A percentile compares a stretch with the other conserved stretches of the same genome.
Conservation (phyloP, 768 basidiomycete species). For the Boletales sp. region DNA sequence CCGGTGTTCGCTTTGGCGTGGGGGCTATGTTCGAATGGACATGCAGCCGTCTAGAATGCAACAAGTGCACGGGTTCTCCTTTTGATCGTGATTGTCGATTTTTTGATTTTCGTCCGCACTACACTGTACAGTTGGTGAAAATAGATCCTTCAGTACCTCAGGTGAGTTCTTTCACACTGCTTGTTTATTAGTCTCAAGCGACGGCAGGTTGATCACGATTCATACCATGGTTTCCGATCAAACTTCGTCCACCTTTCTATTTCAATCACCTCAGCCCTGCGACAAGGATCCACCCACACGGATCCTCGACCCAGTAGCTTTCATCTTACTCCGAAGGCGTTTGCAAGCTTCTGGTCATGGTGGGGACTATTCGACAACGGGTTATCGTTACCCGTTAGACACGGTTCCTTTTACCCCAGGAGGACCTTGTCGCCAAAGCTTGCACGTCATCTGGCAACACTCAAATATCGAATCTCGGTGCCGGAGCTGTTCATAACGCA, state of each 20-base stretch:
- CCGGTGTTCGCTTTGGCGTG: constrained; percentile 85
- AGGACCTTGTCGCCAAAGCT: constrained; percentile 81
- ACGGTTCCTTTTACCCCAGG: constrained; percentile 77
- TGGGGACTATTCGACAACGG: constrained; percentile 80
- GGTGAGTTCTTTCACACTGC: constrained; percentile 32
- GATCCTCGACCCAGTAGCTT: constrained; percentile 57
- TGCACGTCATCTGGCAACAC: constrained; percentile 80
- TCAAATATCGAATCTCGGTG: constrained; percentile 84
- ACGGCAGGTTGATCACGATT: constrained; percentile 54
- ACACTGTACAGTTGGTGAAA: constrained; percentile 65
- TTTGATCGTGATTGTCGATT: constrained; percentile 78
- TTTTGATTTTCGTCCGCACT: constrained; percentile 80
- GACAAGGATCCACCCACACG: constrained; percentile 13
- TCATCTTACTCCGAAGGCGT: constrained; percentile 81
- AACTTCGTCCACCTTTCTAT: constrained; percentile 92
- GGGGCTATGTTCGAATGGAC: constrained; percentile 80
- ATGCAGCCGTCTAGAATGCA: constrained; percentile 64
- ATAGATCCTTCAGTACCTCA: constrained; percentile 38
- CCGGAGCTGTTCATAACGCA: constrained; percentile 83
- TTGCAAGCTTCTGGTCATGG: constrained; percentile 92
- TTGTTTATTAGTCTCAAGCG: not conserved
- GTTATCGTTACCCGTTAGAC: constrained; percentile 79
- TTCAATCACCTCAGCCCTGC: constrained; percentile 70
- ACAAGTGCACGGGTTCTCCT: constrained; percentile 52
- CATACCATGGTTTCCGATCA: constrained; percentile 85